Conservation (phyloP, 2,329 filamentous ascomycete species). For the Fusarium sp. region DNA sequence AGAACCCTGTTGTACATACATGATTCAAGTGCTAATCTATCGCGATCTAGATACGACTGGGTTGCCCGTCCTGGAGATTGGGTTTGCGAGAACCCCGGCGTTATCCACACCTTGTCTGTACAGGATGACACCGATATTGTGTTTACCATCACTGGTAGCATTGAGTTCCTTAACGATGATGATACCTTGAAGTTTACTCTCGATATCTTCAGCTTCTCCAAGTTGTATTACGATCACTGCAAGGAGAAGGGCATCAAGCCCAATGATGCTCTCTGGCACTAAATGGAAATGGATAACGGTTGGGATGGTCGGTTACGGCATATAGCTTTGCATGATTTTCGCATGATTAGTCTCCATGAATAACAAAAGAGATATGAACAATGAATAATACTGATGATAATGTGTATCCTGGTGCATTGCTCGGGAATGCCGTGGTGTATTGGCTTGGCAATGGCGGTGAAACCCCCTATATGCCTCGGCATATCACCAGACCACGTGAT, state of each 20-base stretch:
- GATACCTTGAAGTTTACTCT: constrained; percentile 35
- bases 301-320: background rate
- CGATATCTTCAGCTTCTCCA: constrained; percentile 37
- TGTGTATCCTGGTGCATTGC: background rate
- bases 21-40: background rate
- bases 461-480: background rate
- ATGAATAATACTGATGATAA: background rate
- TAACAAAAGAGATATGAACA: background rate
- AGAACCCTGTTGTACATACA: background rate
- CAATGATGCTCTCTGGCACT: constrained; percentile 26
- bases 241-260: constrained; percentile 29
- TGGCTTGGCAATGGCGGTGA: background rate
- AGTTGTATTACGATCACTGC: constrained; percentile 31
- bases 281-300: background rate
- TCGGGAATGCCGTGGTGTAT: background rate
- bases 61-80: constrained; percentile 38
- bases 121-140: constrained; percentile 37
- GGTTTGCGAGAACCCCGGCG: constrained; percentile 39
- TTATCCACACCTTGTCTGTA: constrained; percentile 38
- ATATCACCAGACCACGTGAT: background rate
- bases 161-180: constrained; percentile 41
- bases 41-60: constrained; percentile 36
- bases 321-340: background rate
- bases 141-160: constrained; percentile 38
- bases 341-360: background rate